Evolutionary conservation across 495 filamentous ascomycete genomes (phyloP).

Genomic region (Beverwykella pulmonaria): DNA sequence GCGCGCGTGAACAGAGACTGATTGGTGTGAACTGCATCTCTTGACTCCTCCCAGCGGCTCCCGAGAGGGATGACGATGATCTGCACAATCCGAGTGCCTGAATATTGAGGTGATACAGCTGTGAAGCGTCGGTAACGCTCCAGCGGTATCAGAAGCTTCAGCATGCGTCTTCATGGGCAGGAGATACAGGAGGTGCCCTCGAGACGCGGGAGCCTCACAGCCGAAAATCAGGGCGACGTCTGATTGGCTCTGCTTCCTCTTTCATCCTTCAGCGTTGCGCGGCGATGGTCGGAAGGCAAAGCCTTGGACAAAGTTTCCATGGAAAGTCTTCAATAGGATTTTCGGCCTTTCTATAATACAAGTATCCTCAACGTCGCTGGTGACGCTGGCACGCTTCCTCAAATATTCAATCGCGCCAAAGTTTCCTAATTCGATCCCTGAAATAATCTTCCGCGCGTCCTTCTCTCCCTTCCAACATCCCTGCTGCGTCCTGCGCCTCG

Average conservation of each 20-base stretch:
- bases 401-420: not conserved
- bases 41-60: not conserved
- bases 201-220: conserved; percentile 10
- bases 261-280: not conserved
- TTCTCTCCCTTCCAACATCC: not conserved
- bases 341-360: not conserved
- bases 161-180: not conserved
- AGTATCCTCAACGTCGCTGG: not conserved
- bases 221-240: not conserved
- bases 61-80: conserved; percentile 1
- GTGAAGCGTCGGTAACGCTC: conserved; percentile 24
- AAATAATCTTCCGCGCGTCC: not conserved
- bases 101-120: conserved; percentile 15
- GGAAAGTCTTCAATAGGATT: conserved; percentile 2
- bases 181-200: conserved; percentile 17
- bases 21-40: conserved; percentile 1
- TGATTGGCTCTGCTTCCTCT: not conserved
- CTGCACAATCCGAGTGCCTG: conserved; percentile 4
- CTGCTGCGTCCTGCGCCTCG: not conserved
- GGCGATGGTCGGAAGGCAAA: not conserved
- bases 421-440: not conserved
- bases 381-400: not conserved
- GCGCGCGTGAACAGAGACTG: not conserved
- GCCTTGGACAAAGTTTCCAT: conserved; percentile 15
- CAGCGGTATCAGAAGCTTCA: conserved; percentile 9